Conservation (phyloP, 2,329 filamentous ascomycete species). For the Pseudogymnoascus sp. region DNA sequence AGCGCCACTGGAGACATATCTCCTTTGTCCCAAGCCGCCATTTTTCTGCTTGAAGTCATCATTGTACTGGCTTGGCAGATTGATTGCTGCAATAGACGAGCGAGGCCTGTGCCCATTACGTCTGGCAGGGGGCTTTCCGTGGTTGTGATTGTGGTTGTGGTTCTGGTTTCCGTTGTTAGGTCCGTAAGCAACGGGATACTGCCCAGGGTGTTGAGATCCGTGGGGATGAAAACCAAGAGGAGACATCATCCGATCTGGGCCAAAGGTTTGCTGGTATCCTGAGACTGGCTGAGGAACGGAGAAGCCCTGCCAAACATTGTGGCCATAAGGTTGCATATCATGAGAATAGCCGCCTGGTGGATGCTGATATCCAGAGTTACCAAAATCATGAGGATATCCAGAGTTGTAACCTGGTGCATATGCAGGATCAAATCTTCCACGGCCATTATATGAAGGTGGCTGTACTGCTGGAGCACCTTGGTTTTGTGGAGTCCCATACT, state of each 20-base stretch:
- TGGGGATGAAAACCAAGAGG: background rate
- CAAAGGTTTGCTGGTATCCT: constrained; percentile 12
- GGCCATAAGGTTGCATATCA: background rate
- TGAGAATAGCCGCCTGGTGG: background rate
- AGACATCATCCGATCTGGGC: background rate
- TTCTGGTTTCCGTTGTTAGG: background rate
- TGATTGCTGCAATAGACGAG: background rate
- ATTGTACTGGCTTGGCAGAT: background rate
- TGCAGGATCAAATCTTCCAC: background rate
- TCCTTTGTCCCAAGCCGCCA: background rate
- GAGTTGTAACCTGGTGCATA: background rate
- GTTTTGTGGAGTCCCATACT: background rate
- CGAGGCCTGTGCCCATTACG: background rate
- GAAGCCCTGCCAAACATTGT: background rate
- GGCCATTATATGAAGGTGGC: background rate
- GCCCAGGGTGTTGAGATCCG: background rate
- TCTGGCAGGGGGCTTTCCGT: background rate
- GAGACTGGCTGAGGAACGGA: background rate
- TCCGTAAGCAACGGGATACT: background rate
- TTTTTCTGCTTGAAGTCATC: background rate
- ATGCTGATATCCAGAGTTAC: background rate
- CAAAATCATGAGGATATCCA: background rate
- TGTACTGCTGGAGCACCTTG: constrained; percentile 8
- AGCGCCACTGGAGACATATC: background rate
- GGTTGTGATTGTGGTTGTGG: background rate